phyloP scores from a whole-genome alignment of 1,284 basidiomycete species.

The Ganoderma leucocontextum region DNA sequence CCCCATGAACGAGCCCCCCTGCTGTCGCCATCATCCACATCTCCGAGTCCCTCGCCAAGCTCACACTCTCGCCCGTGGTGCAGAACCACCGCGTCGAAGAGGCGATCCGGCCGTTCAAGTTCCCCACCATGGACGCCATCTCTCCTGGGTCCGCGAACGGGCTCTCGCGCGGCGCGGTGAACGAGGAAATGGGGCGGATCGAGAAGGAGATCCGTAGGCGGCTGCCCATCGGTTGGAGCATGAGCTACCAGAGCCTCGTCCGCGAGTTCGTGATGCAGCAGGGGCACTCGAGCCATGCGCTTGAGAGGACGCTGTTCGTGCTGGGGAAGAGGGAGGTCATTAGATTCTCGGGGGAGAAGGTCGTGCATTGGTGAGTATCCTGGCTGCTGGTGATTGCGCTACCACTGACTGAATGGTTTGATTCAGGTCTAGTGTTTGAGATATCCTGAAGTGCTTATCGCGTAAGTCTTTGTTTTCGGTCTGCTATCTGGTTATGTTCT shows the following conservation, averaged over 20 bases:
- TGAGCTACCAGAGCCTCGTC: conserved; percentile 92
- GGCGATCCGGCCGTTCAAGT: conserved; percentile 97
- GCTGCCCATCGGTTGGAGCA: conserved; percentile 96
- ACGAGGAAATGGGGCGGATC: conserved; percentile 93
- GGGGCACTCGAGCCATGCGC: conserved; percentile 89
- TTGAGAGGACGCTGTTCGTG: conserved; percentile 92
- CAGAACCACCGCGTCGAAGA: conserved; percentile 97
- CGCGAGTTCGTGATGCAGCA: conserved; percentile 95
- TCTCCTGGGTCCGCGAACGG: conserved; percentile 94
- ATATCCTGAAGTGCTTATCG: background rate
- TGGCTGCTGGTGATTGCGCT: background rate
- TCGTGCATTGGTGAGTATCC: conserved; percentile 37
- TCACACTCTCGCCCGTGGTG: conserved; percentile 89
- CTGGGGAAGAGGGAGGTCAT: conserved; percentile 96
- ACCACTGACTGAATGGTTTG: background rate
- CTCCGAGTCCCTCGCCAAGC: conserved; percentile 95
- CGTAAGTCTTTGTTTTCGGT: conserved; percentile 18
- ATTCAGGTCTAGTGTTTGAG: conserved; percentile 35
- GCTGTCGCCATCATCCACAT: conserved; percentile 99
- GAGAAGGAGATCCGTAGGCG: conserved; percentile 91
- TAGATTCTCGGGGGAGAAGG: conserved; percentile 74
- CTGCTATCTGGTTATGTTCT: conserved; percentile 25
- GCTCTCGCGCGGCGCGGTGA: conserved; percentile 90
- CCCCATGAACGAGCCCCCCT: no score
- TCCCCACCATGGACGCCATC: conserved; percentile 99